Evolutionary conservation across 495 filamentous ascomycete genomes (phyloP).

Genomic region (Mytilinidion resinicola): DNA sequence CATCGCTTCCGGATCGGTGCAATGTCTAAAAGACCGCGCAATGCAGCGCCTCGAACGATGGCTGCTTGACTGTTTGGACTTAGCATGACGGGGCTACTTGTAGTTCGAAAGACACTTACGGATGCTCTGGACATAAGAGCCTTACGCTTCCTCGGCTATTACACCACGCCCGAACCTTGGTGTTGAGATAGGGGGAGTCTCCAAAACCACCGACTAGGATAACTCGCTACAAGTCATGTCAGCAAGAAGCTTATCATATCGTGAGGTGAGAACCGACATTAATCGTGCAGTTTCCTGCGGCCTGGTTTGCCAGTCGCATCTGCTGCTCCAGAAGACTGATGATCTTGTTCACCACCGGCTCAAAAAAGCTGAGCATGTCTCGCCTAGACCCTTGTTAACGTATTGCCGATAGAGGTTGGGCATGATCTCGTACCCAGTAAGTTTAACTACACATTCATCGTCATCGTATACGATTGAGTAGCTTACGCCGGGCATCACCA

Average conservation of each 20-base stretch:
- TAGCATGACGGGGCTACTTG: background rate
- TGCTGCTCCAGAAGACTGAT: slow-evolving; percentile 25
- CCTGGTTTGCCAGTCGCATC: slow-evolving; percentile 7
- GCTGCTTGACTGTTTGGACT: slow-evolving; percentile 25
- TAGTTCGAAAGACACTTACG: background rate
- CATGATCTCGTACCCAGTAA: background rate
- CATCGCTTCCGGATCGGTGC: slow-evolving; percentile 4
- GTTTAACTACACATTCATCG: slow-evolving; percentile 4
- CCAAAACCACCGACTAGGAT: slow-evolving; percentile 36
- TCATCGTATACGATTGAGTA: background rate
- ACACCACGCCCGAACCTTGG: slow-evolving; percentile 26
- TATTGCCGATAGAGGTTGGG: background rate
- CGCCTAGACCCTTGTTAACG: slow-evolving; percentile 4
- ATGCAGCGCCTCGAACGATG: slow-evolving; percentile 29
- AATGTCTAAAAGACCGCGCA: slow-evolving; percentile 25
- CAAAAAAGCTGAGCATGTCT: slow-evolving; percentile 31
- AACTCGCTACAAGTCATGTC: slow-evolving; percentile 21
- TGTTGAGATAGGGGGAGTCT: slow-evolving; percentile 26
- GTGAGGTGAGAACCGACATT: slow-evolving; percentile 1
- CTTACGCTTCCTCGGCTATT: background rate
- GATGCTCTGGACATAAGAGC: slow-evolving; percentile 8
- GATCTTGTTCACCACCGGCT: slow-evolving; percentile 29
- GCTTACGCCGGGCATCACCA: slow-evolving; percentile 1
- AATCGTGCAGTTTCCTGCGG: slow-evolving; percentile 2
- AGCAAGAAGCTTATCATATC: background rate